Evolutionary conservation across 139 green algal species (phyloP).

Genomic region (Closterium sp.): DNA sequence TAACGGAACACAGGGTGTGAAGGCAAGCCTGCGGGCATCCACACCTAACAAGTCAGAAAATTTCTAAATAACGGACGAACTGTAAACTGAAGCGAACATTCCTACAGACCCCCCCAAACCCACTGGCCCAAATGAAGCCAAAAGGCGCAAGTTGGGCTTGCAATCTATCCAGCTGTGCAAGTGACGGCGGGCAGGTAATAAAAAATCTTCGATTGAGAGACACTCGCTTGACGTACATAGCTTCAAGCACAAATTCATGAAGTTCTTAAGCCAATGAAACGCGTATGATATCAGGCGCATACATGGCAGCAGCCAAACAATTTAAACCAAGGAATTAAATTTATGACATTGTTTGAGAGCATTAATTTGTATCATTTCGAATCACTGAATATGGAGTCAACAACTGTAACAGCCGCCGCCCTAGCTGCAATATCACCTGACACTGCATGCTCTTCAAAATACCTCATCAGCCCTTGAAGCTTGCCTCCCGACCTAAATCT

Average conservation of each 20-base stretch:
- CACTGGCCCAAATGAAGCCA: neutral
- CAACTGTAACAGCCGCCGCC: neutral
- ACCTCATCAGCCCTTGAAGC: neutral
- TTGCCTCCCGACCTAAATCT: neutral
- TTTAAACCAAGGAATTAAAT: no score
- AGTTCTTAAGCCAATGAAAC: no score
- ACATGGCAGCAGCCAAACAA: no score
- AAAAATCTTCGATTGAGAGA: neutral
- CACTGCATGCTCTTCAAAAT: neutral
- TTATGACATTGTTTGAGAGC: no score
- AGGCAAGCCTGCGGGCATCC: no score
- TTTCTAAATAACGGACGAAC: neutral
- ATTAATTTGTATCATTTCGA: neutral
- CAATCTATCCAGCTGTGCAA: neutral
- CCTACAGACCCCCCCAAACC: neutral
- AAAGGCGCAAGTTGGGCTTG: neutral
- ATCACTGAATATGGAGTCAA: neutral
- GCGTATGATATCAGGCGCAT: no score
- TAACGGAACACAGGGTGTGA: no score
- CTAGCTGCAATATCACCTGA: neutral
- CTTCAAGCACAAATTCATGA: no score
- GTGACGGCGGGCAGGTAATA: neutral
- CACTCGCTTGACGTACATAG: neutral
- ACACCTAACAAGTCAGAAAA: neutral
- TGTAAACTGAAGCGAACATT: neutral